Conservation (phyloP, 495 filamentous ascomycete genomes). For the Umbilicaria muhlenbergii region DNA sequence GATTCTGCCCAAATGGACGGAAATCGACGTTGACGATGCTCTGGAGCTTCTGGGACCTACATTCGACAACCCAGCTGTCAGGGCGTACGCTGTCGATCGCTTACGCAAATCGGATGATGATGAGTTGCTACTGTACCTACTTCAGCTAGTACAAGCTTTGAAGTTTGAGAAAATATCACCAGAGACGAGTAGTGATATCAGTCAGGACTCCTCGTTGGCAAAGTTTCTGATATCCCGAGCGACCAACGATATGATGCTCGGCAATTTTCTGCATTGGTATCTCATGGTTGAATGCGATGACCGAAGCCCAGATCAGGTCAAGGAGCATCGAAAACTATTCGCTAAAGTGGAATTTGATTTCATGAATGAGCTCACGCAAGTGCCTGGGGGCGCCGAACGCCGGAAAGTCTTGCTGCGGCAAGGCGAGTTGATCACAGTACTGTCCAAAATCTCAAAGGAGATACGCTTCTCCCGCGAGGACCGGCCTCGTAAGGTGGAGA, state of each 20-base stretch:
- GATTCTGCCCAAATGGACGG: conserved; percentile 85
- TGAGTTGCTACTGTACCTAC: conserved; percentile 78
- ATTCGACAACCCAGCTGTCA: conserved; percentile 74
- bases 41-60: conserved; percentile 85
- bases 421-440: conserved; percentile 73
- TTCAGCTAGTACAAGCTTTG: conserved; percentile 90
- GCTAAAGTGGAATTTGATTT: conserved; percentile 89
- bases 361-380: conserved; percentile 59
- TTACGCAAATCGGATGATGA: conserved; percentile 86
- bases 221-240: conserved; percentile 79
- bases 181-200: conserved; percentile 41
- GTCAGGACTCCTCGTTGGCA: conserved; percentile 75
- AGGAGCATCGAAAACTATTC: conserved; percentile 67
- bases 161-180: conserved; percentile 75
- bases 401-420: conserved; percentile 68
- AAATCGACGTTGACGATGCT: conserved; percentile 94
- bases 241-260: conserved; percentile 70
- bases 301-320: conserved; percentile 49
- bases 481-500: conserved; percentile 63
- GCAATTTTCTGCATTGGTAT: conserved; percentile 96
- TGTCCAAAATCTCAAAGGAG: conserved; percentile 82
- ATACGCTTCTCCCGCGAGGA: conserved; percentile 69
- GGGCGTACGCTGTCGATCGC: conserved; percentile 86
- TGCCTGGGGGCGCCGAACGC: conserved; percentile 43
- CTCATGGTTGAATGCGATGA: conserved; percentile 95